Evolutionary conservation across 1,284 basidiomycete species (phyloP), one percentile per base, ranked within the genome.

Genomic region (Apiotrichum veenhuisii): DNA sequence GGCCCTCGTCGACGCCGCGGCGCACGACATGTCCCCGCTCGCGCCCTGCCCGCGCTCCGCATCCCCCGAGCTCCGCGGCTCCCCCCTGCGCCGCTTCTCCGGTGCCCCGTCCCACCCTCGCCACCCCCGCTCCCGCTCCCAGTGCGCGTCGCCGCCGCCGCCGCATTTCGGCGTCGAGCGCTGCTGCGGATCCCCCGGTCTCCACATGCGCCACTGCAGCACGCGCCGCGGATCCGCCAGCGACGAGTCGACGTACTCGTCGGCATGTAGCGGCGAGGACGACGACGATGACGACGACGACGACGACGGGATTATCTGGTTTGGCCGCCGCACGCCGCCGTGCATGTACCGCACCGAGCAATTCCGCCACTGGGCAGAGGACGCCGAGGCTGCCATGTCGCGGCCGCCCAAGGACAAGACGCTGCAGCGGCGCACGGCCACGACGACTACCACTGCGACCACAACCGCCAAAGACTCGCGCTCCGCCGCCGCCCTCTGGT

Each of bases 261-360:
- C 37, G 2, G 36, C 23, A n/a, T 38, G 5, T 23, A 37, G 33
- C 23, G 36, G 25, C n/a, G 38, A 44, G 18, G 22, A 25, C 46
- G 46, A 37, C 20, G 26, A 30, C 3, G 38, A 49, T 14, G n/a
- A 44, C 34, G 26, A 37, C 17, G 43, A 30, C 3, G 47, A 45
- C 5, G 41, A 45, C 25, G 56, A 54, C 17, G 56, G 56, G 18
- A 46, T 58, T 23, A 50, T 58, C 42, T 58, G 56, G 56, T 54
- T 58, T 34, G 52, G 56, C 41, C 46, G 47, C 46, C 55, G 55
- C 26, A 41, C 26, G 14, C 44, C 55, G 1, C 50, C 38, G 9
- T 43, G 23, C 15, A 8, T 20, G 20, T 33, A 44, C 40, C 45
- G 50, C 26, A 40, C 48, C 8, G 47, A 43, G 34, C 48, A 50